Evolutionary conservation across 1,139 yeast species (phyloP), one percentile per base, ranked within the genome.

Genomic region (Debaryomycetaceae sp.): DNA sequence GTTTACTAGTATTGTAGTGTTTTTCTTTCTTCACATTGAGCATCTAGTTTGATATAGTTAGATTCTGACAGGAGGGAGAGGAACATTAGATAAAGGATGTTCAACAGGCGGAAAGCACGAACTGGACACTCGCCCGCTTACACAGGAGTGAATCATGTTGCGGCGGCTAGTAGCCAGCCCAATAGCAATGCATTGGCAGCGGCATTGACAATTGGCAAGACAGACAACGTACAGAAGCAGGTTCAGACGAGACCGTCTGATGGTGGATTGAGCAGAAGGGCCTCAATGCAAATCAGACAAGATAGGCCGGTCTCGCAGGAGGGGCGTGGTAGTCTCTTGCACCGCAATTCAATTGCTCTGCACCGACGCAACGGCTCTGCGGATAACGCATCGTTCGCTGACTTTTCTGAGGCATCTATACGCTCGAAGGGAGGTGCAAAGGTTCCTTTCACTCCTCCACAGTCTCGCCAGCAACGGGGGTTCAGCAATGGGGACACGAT

Each of bases 171-270:
- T 23, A 59, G 53, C 44, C 73, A 71, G 45, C 78, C 78, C 22
- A 64, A 60, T 52, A 58, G 65, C 39, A 63, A 65, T 43, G 79
- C 79, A 11, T 57, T 71, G 57, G 79, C 79, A 6, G 79, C 79
- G 5, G 79, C 79, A 2, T 56, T 70, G 41, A 66, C 76, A 37
- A 74, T 74, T 50, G 79, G 79, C 6, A 61, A 70, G 44, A 54
- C 58, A 33, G 51, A 56, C 48, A 63, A 59, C 5, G 30, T 8
- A 11, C 11, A 7, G 31, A 11, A 7, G 11, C 11, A 11, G 11
- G 31, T 7, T 27, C 8, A 27, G 11, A 8, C 31, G 8, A 11
- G 4, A 3, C 31, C 3, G 31, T 27, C 8, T 11, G 31, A 27
- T 3, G 31, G 31, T 4, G 31, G 31, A 27, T 27, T 11, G 31